phyloP scores from a whole-genome alignment of 176 grass and related monocot species.

The Melocanna baccifera region DNA sequence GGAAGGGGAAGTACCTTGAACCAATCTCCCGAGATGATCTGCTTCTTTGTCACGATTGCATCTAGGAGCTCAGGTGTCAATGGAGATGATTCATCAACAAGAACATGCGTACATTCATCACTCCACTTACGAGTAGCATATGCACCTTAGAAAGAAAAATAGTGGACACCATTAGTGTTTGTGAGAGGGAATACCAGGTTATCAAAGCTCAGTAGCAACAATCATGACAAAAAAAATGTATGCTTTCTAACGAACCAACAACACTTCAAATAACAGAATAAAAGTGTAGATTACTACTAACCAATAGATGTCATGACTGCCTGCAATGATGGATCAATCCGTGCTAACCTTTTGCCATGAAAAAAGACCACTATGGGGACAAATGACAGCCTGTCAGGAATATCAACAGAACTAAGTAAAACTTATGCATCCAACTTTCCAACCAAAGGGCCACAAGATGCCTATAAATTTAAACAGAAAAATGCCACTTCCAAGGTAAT shows the following conservation, averaged over 20 bases:
- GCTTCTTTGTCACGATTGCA: slow-evolving; percentile 70
- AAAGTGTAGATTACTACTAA: slow-evolving; percentile 42
- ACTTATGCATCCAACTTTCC: background rate
- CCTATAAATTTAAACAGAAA: slow-evolving; percentile 4
- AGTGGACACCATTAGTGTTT: background rate
- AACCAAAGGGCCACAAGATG: background rate
- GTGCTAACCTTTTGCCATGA: slow-evolving; percentile 42
- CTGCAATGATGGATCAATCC: slow-evolving; percentile 57
- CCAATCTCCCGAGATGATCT: slow-evolving; percentile 66
- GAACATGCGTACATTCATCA: slow-evolving; percentile 76
- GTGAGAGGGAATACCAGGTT: slow-evolving; percentile 13
- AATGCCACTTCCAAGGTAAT: background rate
- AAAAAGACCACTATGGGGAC: slow-evolving; percentile 63
- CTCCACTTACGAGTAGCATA: slow-evolving; percentile 71
- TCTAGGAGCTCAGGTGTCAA: slow-evolving; percentile 71
- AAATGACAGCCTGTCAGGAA: slow-evolving; percentile 65
- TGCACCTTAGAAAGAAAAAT: slow-evolving; percentile 51
- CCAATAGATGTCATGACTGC: slow-evolving; percentile 72
- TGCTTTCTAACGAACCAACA: background rate
- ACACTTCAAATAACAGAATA: slow-evolving; percentile 16
- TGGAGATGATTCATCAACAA: slow-evolving; percentile 72
- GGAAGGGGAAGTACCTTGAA: slow-evolving; percentile 56
- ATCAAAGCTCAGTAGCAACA: slow-evolving; percentile 4
- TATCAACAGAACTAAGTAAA: slow-evolving; percentile 16
- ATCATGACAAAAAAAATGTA: background rate